Evolutionary conservation across 2,329 filamentous ascomycete genomes (phyloP).

Genomic region (Fusarium continuum): DNA sequence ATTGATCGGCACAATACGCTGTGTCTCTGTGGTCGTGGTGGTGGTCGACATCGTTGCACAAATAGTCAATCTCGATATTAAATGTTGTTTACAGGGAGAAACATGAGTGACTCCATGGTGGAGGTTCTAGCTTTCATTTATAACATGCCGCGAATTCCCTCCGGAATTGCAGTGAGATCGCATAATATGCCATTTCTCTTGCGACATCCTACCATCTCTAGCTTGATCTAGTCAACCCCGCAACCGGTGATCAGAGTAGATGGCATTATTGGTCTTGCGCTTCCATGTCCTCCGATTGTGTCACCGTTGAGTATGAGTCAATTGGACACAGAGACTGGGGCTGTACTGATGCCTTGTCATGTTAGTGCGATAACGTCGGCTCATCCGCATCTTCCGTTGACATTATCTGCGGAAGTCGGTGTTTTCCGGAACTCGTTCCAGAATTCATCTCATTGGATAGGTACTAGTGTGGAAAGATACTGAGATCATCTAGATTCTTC

Average conservation of each 20-base stretch:
- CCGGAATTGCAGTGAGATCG: neutral
- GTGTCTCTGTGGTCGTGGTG: neutral
- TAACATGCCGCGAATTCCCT: neutral
- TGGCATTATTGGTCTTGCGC: neutral
- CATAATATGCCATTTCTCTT: slow-evolving; percentile 9
- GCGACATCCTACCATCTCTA: neutral
- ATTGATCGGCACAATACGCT: slow-evolving; percentile 7
- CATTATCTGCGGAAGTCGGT: neutral
- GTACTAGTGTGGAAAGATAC: too few relatives aligned
- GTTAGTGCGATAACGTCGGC: neutral
- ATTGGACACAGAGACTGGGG: neutral
- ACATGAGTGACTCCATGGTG: neutral
- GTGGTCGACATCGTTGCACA: slow-evolving; percentile 1
- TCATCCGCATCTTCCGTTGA: neutral
- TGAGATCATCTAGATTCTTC: too few relatives aligned
- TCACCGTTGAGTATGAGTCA: neutral
- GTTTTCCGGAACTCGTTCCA: neutral
- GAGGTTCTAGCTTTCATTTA: neutral
- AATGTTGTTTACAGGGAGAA: too few relatives aligned
- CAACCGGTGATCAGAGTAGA: neutral
- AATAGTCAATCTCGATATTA: neutral
- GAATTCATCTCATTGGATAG: fast-evolving
- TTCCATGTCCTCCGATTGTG: neutral
- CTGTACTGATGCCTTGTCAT: neutral
- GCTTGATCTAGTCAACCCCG: neutral